phyloP scores from a whole-genome alignment of 257 asterid species.

The Rehmannia glutinosa region DNA sequence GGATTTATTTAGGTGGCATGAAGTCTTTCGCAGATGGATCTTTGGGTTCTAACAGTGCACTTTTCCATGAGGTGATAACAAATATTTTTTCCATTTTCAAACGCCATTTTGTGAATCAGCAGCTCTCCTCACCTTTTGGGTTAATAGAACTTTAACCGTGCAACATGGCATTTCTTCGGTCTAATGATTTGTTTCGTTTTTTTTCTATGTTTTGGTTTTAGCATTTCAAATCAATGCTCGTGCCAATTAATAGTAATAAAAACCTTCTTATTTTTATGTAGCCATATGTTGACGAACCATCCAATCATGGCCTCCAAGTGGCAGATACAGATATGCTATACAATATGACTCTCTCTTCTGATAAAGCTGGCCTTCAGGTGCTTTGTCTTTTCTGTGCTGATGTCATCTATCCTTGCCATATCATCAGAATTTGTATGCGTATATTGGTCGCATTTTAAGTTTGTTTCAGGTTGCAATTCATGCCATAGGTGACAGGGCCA shows the following conservation, averaged over 20 bases:
- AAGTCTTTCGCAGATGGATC: conserved; percentile 97
- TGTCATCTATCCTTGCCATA: background rate
- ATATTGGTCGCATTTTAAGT: conserved; percentile 11
- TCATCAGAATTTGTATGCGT: background rate
- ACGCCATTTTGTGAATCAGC: background rate
- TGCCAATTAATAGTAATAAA: conserved; percentile 6
- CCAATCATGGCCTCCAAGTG: conserved; percentile 75
- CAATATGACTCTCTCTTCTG: conserved; percentile 67
- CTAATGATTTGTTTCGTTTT: background rate
- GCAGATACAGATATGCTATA: conserved; percentile 50
- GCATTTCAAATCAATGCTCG: conserved; percentile 9
- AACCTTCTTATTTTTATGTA: conserved; percentile 27
- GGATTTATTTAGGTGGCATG: conserved; percentile 94
- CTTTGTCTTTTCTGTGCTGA: conserved; percentile 15
- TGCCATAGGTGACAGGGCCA: conserved; percentile 94
- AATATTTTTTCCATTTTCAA: background rate
- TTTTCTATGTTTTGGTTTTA: background rate
- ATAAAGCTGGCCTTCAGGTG: conserved; percentile 92
- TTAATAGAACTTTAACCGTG: background rate
- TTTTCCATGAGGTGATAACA: conserved; percentile 61
- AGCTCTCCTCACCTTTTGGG: background rate
- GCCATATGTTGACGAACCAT: conserved; percentile 79
- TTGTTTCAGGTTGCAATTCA: conserved; percentile 77
- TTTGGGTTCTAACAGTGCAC: conserved; percentile 91
- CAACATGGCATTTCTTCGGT: background rate